phyloP scores from a whole-genome alignment of 345 rosid genomes.

The Reutealis trisperma region DNA sequence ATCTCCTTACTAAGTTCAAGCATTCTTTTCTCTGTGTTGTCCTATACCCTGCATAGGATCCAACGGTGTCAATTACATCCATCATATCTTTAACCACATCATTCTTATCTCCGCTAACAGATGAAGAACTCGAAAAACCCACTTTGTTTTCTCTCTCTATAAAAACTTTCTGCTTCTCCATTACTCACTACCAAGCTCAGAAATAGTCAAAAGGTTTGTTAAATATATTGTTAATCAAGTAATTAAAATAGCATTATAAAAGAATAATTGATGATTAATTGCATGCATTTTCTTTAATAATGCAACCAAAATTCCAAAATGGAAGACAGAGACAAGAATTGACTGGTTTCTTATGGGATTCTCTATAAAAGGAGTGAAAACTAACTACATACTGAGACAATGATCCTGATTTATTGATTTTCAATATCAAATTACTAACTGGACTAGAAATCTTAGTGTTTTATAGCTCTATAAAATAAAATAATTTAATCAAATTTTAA shows the following conservation, averaged over 20 bases:
- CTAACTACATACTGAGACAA: background rate
- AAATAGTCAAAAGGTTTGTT: no score
- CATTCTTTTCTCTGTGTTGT: constrained; percentile 59
- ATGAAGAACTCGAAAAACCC: constrained; percentile 34
- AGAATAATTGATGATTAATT: no score
- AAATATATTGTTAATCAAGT: background rate
- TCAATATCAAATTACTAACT: no score
- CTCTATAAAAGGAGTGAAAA: background rate
- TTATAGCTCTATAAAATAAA: no score
- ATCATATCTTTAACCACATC: constrained; percentile 38
- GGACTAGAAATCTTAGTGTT: no score
- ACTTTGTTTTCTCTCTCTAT: constrained; percentile 6
- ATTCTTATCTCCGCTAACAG: constrained; percentile 24
- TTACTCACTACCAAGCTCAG: constrained; percentile 12
- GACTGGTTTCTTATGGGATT: background rate
- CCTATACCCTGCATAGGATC: constrained; percentile 44
- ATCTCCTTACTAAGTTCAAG: constrained; percentile 53
- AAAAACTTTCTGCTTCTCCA: constrained; percentile 27
- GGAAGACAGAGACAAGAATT: background rate
- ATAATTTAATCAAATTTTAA: no score
- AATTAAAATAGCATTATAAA: no score
- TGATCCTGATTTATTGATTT: no score
- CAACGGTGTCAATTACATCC: constrained; percentile 43
- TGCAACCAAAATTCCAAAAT: background rate
- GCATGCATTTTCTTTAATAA: no score